Evolutionary conservation across 805 yeast genomes (phyloP), one percentile per base, ranked within the genome.

Genomic region (Schwanniomyces sp.): DNA sequence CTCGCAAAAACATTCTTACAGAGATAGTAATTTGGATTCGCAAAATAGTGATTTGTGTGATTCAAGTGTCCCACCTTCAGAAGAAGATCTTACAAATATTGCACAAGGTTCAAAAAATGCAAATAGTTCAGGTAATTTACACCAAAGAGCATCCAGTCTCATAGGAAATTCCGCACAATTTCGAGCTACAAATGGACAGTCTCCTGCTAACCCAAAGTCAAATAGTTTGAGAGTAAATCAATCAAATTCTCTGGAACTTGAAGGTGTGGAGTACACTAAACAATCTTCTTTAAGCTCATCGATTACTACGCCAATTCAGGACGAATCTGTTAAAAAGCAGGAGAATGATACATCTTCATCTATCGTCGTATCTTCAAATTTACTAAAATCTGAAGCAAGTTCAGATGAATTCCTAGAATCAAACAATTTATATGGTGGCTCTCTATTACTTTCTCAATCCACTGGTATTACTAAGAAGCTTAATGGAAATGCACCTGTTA

Each of bases 381-480:
- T 32, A 11, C 11, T 37, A 37, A 37, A 37, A 21, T 37, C 27
- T 6, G 27, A 37, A 18, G 40, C 24, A 38, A 65, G 64, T 45
- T 63, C 67, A 3, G 70, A 66, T 16, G 69, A 67, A 38, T 53
- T 61, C 18, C 34, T 25, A 18, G 47, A 51, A 8, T 50, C 62
- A 28, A 61, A 56, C 26, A 70, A 71, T 49, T 41, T 72, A 41
- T 73, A 73, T 50, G 76, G 77, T 6, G 77, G 77, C 3, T 70
- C 75, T 8, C 54, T 73, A 12, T 59, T 72, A 40, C 53, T 73
- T 17, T 72, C 77, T 3, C 78, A 73, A 49, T 69, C 75, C 2
- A 73, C 78, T 0, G 78, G 78, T 2, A 49, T 71, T 39, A 65
- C 69, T 5, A 64, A 66, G 44, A 72, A 73, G 49, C 49, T 73